Percentiles rank a stretch among this genome's conserved stretches.
Conservation (phyloP, 2,329 filamentous ascomycete species). For the Microcyclosporella mali region DNA sequence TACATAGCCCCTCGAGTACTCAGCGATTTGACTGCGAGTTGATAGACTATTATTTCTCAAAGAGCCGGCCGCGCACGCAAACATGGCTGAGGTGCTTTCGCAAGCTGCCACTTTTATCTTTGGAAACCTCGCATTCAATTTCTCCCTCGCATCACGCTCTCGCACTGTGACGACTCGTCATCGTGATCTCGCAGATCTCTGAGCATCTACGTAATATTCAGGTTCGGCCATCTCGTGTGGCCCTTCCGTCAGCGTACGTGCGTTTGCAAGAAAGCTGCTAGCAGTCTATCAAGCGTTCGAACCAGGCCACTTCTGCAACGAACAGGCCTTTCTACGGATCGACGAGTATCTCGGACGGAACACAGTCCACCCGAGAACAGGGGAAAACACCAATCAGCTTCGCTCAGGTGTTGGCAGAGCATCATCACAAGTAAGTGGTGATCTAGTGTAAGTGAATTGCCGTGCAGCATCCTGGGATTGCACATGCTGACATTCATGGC, state of each 20-base stretch:
- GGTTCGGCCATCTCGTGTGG: background rate
- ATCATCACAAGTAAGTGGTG: no score
- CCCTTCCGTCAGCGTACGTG: background rate
- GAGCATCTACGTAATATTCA: background rate
- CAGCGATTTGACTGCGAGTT: background rate
- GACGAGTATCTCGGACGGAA: background rate
- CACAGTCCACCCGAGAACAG: no score
- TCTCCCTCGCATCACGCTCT: background rate
- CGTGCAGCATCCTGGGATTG: no score
- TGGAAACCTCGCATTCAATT: background rate
- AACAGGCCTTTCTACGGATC: background rate
- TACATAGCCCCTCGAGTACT: conserved; percentile 1
- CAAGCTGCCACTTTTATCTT: conserved; percentile 3
- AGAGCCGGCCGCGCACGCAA: background rate
- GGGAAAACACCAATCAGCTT: no score
- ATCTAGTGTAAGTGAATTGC: no score
- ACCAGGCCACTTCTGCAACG: background rate
- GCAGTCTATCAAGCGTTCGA: background rate
- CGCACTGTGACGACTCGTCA: conserved; percentile 1
- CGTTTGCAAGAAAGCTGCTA: no score
- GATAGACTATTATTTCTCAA: background rate
- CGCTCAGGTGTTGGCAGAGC: no score
- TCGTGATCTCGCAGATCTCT: background rate
- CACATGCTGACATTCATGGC: no score
- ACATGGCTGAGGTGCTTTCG: conserved; percentile 1